phyloP scores from a whole-genome alignment of 1,284 basidiomycete genomes.

The Salmacisia buchloeana region DNA sequence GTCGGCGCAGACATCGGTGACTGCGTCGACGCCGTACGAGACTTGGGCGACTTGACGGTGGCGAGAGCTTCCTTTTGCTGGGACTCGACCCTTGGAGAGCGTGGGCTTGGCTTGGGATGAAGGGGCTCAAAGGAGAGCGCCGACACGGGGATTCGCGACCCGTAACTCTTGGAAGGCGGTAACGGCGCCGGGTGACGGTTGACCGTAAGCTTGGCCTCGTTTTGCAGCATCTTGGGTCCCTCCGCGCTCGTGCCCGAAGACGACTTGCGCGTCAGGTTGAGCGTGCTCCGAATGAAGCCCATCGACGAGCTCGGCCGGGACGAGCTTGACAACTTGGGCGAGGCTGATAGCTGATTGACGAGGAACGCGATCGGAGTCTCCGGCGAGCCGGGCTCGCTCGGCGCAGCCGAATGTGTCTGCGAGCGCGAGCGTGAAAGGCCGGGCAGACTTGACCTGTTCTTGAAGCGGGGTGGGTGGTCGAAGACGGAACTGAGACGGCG shows the following conservation, averaged over 20 bases:
- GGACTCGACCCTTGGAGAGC: too few species aligned
- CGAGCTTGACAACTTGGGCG: not conserved
- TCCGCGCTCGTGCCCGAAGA: too few species aligned
- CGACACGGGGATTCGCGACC: too few species aligned
- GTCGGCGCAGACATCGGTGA: too few species aligned
- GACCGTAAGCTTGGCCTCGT: too few species aligned
- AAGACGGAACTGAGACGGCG: constrained; percentile 1
- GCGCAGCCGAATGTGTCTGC: not conserved
- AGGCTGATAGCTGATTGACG: not conserved
- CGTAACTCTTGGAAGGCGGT: too few species aligned
- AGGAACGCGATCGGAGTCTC: not conserved
- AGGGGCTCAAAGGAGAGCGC: too few species aligned
- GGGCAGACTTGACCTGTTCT: not conserved
- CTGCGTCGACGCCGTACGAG: too few species aligned
- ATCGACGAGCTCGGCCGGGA: not conserved
- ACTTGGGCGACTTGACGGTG: too few species aligned
- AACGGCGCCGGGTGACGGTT: too few species aligned
- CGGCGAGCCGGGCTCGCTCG: not conserved
- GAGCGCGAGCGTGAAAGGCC: not conserved
- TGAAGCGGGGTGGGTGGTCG: not conserved
- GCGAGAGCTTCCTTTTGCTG: too few species aligned
- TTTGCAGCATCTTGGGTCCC: not conserved
- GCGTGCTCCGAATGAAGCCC: not conserved
- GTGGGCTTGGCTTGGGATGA: too few species aligned
- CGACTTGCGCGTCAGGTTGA: not conserved